Evolutionary conservation across 129 eudicot species (phyloP), one percentile per base, ranked within the genome.

Genomic region (Tagetes patula): DNA sequence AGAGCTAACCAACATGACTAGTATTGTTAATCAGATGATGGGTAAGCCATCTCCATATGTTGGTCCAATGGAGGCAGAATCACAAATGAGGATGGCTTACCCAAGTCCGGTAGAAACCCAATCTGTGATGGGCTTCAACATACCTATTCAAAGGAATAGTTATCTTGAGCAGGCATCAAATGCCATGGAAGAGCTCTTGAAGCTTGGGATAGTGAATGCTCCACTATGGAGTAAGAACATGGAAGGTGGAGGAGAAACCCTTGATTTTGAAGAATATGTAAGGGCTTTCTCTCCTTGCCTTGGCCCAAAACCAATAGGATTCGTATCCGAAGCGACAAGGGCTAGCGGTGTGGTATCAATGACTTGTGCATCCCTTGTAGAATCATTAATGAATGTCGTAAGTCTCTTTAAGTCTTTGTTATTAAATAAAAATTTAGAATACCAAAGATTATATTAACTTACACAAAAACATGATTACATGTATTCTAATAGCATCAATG

Each of bases 171-270:
- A 80, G 37, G 94, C 94, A 20, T 42, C 77, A 71, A 84, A 59
- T 41, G 96, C 94, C 52, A 81, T 87, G 91, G 85, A 87, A 33
- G 94, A 90, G 79, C 83, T 87, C 52, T 6, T 90, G 43, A 88
- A 86, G 74, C 77, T 90, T 66, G 87, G 84, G 14, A 82, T 83
- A 64, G 64, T 68, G 41, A 83, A 85, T 82, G 73, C 70, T 59
- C 91, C 91, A 34, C 78, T 87, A 3, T 90, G 96, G 94, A 59
- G 65, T 30, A 62, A 50, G 63, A 81, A 81, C 80, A 40, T 46
- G 54, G 86, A 85, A 42, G 84, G 85, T 10, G 81, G 56, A 50
- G 82, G 65, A 71, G 91, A 90, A 70, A 32, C 69, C 32, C 47
- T 90, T 46, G 83, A 85, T 62, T 55, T 84, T 40, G 83, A 80